Conservation (phyloP, 306 rosid genomes). For the Quercus mongolica region DNA sequence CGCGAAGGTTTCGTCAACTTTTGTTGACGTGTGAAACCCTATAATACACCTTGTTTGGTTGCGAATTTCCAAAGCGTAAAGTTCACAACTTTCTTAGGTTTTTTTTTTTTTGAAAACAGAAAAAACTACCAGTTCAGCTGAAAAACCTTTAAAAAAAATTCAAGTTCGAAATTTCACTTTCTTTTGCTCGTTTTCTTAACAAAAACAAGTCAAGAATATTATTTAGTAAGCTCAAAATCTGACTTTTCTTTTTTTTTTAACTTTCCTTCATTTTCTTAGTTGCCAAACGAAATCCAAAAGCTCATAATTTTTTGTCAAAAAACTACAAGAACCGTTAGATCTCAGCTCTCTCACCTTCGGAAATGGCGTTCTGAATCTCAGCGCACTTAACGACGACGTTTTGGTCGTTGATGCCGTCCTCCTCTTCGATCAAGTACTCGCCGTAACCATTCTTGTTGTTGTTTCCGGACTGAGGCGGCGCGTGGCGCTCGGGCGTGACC, state of each 20-base stretch:
- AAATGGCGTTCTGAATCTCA: conserved; percentile 69
- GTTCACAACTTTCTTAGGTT: neutral
- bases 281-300: no score
- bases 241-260: no score
- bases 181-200: no score
- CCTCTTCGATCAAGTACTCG: conserved; percentile 65
- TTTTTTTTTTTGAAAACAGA: conserved; percentile 1
- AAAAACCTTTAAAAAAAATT: no score
- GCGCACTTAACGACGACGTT: conserved; percentile 68
- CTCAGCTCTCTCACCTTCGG: conserved; percentile 52
- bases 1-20: neutral
- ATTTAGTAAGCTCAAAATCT: no score
- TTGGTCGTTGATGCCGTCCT: conserved; percentile 70
- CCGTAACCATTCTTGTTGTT: conserved; percentile 52
- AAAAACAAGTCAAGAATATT: no score
- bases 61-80: neutral
- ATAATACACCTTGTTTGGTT: neutral
- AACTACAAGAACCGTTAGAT: neutral
- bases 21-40: neutral
- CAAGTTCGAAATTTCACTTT: no score
- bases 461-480: conserved; percentile 29
- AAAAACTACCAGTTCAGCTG: neutral
- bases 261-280: no score
- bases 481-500: conserved; percentile 47
- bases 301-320: no score